Conservation (phyloP, 805 yeast genomes). For the Metschnikowia orientalis region DNA sequence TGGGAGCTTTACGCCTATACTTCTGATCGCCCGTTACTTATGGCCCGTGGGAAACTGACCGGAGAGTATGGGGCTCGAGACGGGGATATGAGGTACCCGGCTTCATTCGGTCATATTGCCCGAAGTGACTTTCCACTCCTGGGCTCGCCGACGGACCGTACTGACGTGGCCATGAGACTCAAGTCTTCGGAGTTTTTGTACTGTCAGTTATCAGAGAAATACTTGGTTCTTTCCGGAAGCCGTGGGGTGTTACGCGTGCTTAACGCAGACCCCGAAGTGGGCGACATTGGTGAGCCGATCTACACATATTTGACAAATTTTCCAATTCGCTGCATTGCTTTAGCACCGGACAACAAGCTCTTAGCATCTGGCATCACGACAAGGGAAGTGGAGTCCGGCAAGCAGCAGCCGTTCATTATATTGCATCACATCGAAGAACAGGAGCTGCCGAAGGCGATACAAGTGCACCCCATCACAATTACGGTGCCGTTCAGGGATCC, state of each 20-base stretch:
- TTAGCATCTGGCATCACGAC: conserved; percentile 84
- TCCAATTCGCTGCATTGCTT: conserved; percentile 74
- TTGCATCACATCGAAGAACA: conserved; percentile 40
- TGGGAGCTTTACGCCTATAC: conserved; percentile 68
- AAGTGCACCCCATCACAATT: conserved; percentile 60
- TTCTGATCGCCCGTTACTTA: conserved; percentile 45
- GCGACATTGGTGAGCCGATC: conserved; percentile 51
- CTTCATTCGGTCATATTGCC: conserved; percentile 24
- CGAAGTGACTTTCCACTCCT: conserved; percentile 24
- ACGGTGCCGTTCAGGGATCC: conserved; percentile 87
- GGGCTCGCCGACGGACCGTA: conserved; percentile 10
- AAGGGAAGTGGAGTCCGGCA: conserved; percentile 59
- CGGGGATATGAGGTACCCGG: conserved; percentile 17
- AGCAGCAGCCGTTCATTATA: conserved; percentile 73
- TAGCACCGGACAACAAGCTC: conserved; percentile 58
- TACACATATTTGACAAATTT: conserved; percentile 67
- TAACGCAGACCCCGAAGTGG: conserved; percentile 36
- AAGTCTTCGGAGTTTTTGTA: conserved; percentile 55
- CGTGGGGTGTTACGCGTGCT: conserved; percentile 66
- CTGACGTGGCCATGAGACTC: conserved; percentile 32
- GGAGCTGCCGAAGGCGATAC: conserved; percentile 5
- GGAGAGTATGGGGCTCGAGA: conserved; percentile 62
- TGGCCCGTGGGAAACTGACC: conserved; percentile 63
- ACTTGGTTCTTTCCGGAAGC: conserved; percentile 66
- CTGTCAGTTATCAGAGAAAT: conserved; percentile 55